Conservation (phyloP, 2,329 filamentous ascomycete genomes). For the Aphanoascus verrucosus region DNA sequence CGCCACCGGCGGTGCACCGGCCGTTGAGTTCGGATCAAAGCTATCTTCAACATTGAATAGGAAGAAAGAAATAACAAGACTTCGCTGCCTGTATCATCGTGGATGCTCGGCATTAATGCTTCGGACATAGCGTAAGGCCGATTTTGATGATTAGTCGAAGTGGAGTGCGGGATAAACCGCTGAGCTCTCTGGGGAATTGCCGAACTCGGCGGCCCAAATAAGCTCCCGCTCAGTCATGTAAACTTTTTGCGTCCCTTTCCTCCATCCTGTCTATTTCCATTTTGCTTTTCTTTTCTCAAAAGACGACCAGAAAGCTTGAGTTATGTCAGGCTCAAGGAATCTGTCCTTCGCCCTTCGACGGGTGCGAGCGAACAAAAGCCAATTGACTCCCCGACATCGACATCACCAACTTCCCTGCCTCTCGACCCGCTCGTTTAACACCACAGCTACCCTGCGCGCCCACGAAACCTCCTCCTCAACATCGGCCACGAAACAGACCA, state of each 20-base stretch:
- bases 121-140: too few species aligned
- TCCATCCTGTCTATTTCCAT: background rate
- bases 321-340: constrained; percentile 14
- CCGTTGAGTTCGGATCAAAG: too few species aligned
- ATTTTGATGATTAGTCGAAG: too few species aligned
- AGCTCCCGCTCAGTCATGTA: background rate
- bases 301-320: background rate
- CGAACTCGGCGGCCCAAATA: too few species aligned
- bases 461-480: constrained; percentile 8
- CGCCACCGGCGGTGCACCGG: too few species aligned
- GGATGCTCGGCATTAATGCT: too few species aligned
- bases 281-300: background rate
- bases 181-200: too few species aligned
- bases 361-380: background rate
- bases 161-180: too few species aligned
- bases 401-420: constrained; percentile 1
- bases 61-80: too few species aligned
- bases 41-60: too few species aligned
- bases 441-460: background rate
- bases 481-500: constrained; percentile 33
- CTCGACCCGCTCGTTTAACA: constrained; percentile 3
- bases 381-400: constrained; percentile 3
- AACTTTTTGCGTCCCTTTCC: background rate
- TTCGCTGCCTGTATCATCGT: too few species aligned
- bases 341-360: constrained; percentile 12